Percentiles rank a stretch among this genome's conserved stretches.
Evolutionary conservation across 768 basidiomycete genomes (phyloP).

Genomic region (Boletus sensibilis): DNA sequence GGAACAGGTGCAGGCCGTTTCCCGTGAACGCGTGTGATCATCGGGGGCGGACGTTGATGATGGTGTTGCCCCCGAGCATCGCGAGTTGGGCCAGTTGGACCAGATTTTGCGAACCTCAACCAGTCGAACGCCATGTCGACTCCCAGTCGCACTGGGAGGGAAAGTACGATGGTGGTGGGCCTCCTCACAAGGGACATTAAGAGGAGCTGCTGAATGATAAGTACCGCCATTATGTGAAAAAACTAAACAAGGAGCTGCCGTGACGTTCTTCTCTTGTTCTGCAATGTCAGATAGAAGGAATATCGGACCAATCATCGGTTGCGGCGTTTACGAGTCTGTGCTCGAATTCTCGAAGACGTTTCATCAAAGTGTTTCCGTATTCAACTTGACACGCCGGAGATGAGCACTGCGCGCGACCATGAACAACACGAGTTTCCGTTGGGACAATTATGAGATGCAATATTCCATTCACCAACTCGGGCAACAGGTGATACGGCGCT

Average conservation of each 20-base stretch:
- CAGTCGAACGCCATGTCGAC: conserved; percentile 28
- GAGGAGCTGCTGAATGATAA: conserved; percentile 28
- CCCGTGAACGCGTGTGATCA: conserved; percentile 16
- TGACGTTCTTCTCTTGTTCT: conserved; percentile 24
- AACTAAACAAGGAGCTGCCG: conserved; percentile 29
- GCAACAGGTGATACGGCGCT: conserved; percentile 20
- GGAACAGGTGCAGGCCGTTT: conserved; percentile 19
- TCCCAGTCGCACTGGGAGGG: conserved; percentile 11
- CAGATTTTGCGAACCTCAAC: conserved; percentile 23
- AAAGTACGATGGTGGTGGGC: conserved; percentile 8
- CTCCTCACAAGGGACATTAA: conserved; percentile 28
- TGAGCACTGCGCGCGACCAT: conserved; percentile 19
- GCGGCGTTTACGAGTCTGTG: conserved; percentile 29
- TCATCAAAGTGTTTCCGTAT: conserved; percentile 25
- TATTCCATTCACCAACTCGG: conserved; percentile 23
- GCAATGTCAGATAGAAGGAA: conserved; percentile 30
- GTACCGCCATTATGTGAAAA: conserved; percentile 25
- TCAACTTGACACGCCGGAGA: conserved; percentile 25
- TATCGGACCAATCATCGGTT: conserved; percentile 23
- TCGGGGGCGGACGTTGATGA: conserved; percentile 15
- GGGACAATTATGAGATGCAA: conserved; percentile 12
- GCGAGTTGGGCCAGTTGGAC: conserved; percentile 11
- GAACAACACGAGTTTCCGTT: conserved; percentile 19
- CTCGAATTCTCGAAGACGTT: conserved; percentile 31
- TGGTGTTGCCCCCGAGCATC: conserved; percentile 17